phyloP scores from a whole-genome alignment of 2,329 filamentous ascomycete genomes.

The Alternaria sp. region DNA sequence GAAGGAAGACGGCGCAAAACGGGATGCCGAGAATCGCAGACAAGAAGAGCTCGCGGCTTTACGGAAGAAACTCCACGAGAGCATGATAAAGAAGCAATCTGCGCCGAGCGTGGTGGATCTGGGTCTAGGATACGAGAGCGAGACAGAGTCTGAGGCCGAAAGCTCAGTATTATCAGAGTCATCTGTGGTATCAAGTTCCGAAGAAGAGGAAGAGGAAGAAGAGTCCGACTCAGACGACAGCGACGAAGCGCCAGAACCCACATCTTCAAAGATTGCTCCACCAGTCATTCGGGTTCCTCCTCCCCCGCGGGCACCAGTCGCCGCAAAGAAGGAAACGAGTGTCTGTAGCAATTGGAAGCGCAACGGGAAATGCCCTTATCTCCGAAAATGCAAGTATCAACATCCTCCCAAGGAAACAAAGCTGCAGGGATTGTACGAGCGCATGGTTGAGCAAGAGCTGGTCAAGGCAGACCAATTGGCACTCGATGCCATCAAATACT shows the following conservation, averaged over 20 bases:
- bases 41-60: slow-evolving; percentile 41
- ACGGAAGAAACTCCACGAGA: slow-evolving; percentile 43
- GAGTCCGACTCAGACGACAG: slow-evolving; percentile 31
- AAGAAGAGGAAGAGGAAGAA: slow-evolving; percentile 28
- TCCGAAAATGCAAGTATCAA: slow-evolving; percentile 30
- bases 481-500: slow-evolving; percentile 54
- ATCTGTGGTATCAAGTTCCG: slow-evolving; percentile 42
- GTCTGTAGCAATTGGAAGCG: slow-evolving; percentile 34
- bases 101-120: slow-evolving; percentile 26
- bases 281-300: slow-evolving; percentile 22
- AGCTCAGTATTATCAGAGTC: slow-evolving; percentile 37
- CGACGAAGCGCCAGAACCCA: slow-evolving; percentile 43
- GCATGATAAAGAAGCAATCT: slow-evolving; percentile 31
- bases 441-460: slow-evolving; percentile 54
- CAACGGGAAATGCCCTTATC: slow-evolving; percentile 37
- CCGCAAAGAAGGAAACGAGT: slow-evolving; percentile 11
- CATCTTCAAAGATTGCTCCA: slow-evolving; percentile 44
- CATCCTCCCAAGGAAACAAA: slow-evolving; percentile 32
- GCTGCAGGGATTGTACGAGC: slow-evolving; percentile 34
- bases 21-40: background rate
- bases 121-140: slow-evolving; percentile 41
- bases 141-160: slow-evolving; percentile 30
- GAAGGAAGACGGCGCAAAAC: background rate
- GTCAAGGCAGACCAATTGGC: slow-evolving; percentile 51
- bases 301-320: slow-evolving; percentile 6